These are phyloP conservation scores for Pythium brachiatum DNA, from an alignment of 352 stramenopile genomes.

Conservation along the genomic window DNA sequence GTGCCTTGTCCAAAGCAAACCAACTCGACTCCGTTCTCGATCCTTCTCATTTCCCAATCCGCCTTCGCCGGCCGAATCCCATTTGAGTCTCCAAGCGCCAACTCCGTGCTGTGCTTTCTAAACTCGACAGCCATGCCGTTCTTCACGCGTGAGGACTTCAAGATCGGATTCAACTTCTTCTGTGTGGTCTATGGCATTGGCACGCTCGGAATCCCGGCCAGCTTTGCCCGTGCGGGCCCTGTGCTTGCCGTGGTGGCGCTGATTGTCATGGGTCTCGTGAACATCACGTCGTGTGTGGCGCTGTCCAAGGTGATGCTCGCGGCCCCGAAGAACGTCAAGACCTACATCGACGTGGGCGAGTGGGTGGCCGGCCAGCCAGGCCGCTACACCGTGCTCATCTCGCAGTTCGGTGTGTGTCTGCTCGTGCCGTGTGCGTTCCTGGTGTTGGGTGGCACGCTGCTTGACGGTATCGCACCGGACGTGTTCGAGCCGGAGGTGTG, in stretches of 20 bases:
- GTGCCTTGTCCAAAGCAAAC: background rate
- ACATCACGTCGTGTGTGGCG: conserved; percentile 39
- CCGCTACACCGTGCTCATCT: conserved; percentile 23
- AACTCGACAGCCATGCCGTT: background rate
- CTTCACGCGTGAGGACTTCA: conserved; percentile 38
- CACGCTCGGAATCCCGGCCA: conserved; percentile 47
- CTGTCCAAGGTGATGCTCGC: conserved; percentile 29
- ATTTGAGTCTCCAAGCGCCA: background rate
- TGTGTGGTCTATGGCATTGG: conserved; percentile 60
- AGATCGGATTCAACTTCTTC: conserved; percentile 51
- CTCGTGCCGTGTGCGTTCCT: conserved; percentile 23
- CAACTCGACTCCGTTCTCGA: background rate
- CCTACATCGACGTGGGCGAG: conserved; percentile 29
- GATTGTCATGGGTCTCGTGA: conserved; percentile 43
- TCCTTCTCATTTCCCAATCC: background rate
- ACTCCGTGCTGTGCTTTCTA: background rate
- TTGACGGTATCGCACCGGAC: conserved; percentile 22
- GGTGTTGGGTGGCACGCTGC: conserved; percentile 26
- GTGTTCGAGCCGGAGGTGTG: conserved; percentile 17
- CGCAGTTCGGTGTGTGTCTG: conserved; percentile 19
- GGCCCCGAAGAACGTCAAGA: conserved; percentile 24
- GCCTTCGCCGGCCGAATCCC: background rate
- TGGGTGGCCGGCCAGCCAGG: conserved; percentile 22
- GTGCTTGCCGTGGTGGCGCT: conserved; percentile 37
- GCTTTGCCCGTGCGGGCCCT: conserved; percentile 43